Evolutionary conservation across 2,329 filamentous ascomycete species (phyloP), one percentile per base, ranked within the genome.

Genomic region (Diplodia intermedia): DNA sequence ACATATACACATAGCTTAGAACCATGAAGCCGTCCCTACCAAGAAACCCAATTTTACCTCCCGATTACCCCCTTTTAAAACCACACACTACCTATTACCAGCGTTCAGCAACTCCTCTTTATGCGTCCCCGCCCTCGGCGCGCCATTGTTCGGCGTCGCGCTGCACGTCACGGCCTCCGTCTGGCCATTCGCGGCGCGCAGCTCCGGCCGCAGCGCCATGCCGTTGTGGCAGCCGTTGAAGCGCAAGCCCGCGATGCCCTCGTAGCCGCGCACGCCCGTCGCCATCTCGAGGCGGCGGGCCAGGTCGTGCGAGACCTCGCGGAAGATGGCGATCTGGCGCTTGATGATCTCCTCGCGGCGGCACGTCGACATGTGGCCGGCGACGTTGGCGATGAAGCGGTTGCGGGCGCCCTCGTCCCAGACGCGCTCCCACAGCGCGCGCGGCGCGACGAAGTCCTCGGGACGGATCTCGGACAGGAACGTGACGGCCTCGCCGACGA

Each of bases 171-270:
- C 73, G 52, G 77, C 77, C 8, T 71, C 71, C 11, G 72, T 76
- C 72, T 85, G 80, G 4, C 84, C 83, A 69, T 89, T 89, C 11
- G 87, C 87, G 55, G 77, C 78, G 61, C 79, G 78, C 31, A 82
- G 73, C 61, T 78, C 81, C 11, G 70, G 66, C 63, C 85, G 81
- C 72, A 83, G 84, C 12, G 84, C 80, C 80, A 89, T 87, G 7
- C 86, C 86, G 69, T 89, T 89, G 74, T 88, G 85, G 0, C 84
- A 86, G 2, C 88, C 87, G 57, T 88, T 89, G 75, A 89, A 89
- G 11, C 75, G 74, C 71, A 89, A 71, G 2, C 81, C 79, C 4
- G 82, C 75, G 56, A 89, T 89, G 0, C 86, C 85, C 23, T 82
- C 80, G 68, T 89, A 88, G 0, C 87, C 87, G 79, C 87, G 85